Evolutionary conservation across 2,329 filamentous ascomycete genomes (phyloP), one percentile per base, ranked within the genome.

Genomic region (Stemphylium lycopersici): DNA sequence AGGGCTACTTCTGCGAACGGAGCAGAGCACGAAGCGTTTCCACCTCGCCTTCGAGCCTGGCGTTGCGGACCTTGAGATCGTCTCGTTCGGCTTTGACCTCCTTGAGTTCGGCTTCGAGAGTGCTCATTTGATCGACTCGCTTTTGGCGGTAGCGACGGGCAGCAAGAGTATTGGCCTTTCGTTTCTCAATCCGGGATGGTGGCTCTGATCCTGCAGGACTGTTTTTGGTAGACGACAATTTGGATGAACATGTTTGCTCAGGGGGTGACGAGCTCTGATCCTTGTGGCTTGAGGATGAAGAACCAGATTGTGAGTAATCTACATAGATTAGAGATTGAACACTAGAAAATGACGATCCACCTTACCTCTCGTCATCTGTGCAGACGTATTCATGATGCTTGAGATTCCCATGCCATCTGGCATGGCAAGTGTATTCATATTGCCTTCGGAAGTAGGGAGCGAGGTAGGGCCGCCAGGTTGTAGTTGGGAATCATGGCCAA

Each of bases 71-170:
- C 49, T 82, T 83, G 62, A 90, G 71, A 13, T 84, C 85, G 63
- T 90, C 87, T 15, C 86, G 77, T 67, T 90, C 87, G 42, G 79
- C 73, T 54, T 83, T 83, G 67, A 87, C 81, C 38, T 82, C 79
- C 41, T 81, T 81, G 37, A 90, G 76, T 16, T 84, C 81, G 7
- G 76, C 72, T 71, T 90, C 87, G 29, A 90, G 79, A 56, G 84
- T 82, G 22, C 75, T 76, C 71, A 89, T 84, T 57, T 86, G 84
- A 63, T 90, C 87, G 31, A 90, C 80, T 40, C 87, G 84, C 71
- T 88, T 88, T 70, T 90, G 87, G 22, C 88, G 84, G 69, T 89
- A 90, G 57, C 87, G 86, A 57, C 86, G 82, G 26, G 88, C 88
- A n/a, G 88, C 87, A 57, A 89, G 80, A 12, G 87, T 90, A 72